A percentile compares a stretch with the other conserved stretches of the same genome.
These are phyloP conservation scores for Beauveria australis DNA, from an alignment of 2,329 filamentous ascomycete species.

Conservation along the genomic window DNA sequence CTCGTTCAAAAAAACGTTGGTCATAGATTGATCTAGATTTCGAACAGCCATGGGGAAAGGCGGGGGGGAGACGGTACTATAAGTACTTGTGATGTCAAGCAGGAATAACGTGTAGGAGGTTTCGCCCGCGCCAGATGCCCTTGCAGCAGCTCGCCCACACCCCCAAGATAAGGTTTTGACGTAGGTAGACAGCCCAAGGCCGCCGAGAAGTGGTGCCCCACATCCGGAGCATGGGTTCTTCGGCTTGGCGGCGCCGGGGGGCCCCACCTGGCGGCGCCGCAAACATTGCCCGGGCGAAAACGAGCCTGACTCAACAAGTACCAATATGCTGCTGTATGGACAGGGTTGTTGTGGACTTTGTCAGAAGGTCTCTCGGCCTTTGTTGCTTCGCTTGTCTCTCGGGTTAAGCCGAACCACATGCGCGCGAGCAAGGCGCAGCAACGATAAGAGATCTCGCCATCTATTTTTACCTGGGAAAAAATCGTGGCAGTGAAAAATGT, in stretches of 20 bases:
- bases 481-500: background rate
- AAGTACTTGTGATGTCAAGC: background rate
- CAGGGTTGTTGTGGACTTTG: too few relatives aligned
- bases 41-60: background rate
- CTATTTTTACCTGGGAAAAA: too few relatives aligned
- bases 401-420: too few relatives aligned
- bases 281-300: background rate
- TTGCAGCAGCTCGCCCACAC: background rate
- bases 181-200: background rate
- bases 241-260: slow-evolving; percentile 7
- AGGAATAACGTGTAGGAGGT: background rate
- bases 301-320: too few relatives aligned
- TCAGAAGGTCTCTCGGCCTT: too few relatives aligned
- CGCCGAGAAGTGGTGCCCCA: background rate
- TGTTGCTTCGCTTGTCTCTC: too few relatives aligned
- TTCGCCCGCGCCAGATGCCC: background rate
- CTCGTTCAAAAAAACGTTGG: background rate
- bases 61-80: background rate
- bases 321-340: too few relatives aligned
- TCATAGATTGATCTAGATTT: slow-evolving; percentile 1
- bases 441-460: too few relatives aligned
- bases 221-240: background rate
- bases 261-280: background rate
- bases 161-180: slow-evolving; percentile 2
- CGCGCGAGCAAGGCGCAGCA: too few relatives aligned